Base-by-base conservation (phyloP, 1,139 yeast genomes). In the Yamadazyma oceani region DNA sequence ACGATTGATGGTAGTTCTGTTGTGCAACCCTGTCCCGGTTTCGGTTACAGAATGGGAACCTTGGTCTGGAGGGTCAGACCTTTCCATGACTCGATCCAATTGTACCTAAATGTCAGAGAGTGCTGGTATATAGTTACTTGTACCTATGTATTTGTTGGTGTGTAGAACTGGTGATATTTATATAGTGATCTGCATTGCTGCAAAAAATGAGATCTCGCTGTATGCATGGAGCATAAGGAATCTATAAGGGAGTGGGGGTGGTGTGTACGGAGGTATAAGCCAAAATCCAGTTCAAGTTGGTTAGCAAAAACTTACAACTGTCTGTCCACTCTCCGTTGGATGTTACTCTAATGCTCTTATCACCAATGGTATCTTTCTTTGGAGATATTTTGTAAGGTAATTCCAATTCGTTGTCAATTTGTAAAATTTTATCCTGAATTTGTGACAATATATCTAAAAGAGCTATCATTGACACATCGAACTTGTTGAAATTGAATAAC, bases 311-410 rank as follows among this genome's bases (percentile, higher is more conserved):
- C 53, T 85, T 84, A 61, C 96, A 90, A 1, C 96, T 90, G 25
- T 81, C 78, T 0, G 97, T 88, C 98, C 98, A 92, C 44, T 85
- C 88, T 31, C 80, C 78, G 53, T 83, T 84, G 9, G 87, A 75
- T 2, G 88, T 79, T 2, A 88, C 75, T 37, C 83, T 67, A 12
- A 92, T 84, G 41, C 88, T 80, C 42, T 80, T 76, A 0, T 87
- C 90, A 1, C 95, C 96, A 34, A 92, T 84, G 37, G 75, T 72
- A 46, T 85, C 96, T 17, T 51, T 49, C 30, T 73, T 71, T 3
- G 62, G 49, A 51, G 62, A 78, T 55, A 52, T 73, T 15, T 68
- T 53, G 51, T 87, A 89, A 0, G 97, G 97, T 17, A 88, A 60
- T 37, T 81, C 88, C 31, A 83, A 70, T n/a, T 73, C 75, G 7